These are phyloP conservation scores for Phoma sp. DNA, from an alignment of 2,329 filamentous ascomycete genomes.

Conservation along the genomic window DNA sequence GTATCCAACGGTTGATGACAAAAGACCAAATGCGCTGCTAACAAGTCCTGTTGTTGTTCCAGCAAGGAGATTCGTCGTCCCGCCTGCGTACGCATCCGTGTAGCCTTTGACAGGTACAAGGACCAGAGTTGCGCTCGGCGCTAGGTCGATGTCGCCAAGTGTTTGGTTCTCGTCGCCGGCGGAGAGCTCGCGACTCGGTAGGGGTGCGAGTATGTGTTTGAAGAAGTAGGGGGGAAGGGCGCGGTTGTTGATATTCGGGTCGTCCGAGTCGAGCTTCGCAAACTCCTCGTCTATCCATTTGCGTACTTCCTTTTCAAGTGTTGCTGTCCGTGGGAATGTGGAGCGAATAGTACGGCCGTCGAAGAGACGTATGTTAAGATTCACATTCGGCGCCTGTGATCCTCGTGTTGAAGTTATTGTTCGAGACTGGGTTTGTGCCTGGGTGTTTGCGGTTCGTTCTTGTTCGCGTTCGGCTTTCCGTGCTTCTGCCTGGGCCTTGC, in stretches of 20 bases:
- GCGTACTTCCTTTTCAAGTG: slow-evolving; percentile 71
- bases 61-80: slow-evolving; percentile 38
- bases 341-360: slow-evolving; percentile 82
- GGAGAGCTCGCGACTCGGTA: slow-evolving; percentile 77
- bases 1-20: slow-evolving; percentile 44
- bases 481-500: slow-evolving; percentile 56
- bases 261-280: slow-evolving; percentile 29
- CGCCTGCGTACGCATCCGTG: slow-evolving; percentile 63
- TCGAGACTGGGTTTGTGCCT: slow-evolving; percentile 9
- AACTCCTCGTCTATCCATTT: slow-evolving; percentile 72
- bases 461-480: slow-evolving; percentile 46
- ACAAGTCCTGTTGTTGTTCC: slow-evolving; percentile 43
- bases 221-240: slow-evolving; percentile 73
- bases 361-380: slow-evolving; percentile 79
- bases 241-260: slow-evolving; percentile 30
- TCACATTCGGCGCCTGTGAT: slow-evolving; percentile 42
- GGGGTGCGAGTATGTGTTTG: slow-evolving; percentile 80
- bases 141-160: slow-evolving; percentile 73
- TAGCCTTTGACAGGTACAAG: slow-evolving; percentile 74
- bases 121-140: slow-evolving; percentile 82
- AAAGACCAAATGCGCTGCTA: slow-evolving; percentile 43
- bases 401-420: slow-evolving; percentile 29
- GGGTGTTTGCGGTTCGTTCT: slow-evolving; percentile 18
- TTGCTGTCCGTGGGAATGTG: slow-evolving; percentile 71
- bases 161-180: slow-evolving; percentile 75